phyloP scores from a whole-genome alignment of 495 filamentous ascomycete species.

The Rostrohypoxylon terebratum region DNA sequence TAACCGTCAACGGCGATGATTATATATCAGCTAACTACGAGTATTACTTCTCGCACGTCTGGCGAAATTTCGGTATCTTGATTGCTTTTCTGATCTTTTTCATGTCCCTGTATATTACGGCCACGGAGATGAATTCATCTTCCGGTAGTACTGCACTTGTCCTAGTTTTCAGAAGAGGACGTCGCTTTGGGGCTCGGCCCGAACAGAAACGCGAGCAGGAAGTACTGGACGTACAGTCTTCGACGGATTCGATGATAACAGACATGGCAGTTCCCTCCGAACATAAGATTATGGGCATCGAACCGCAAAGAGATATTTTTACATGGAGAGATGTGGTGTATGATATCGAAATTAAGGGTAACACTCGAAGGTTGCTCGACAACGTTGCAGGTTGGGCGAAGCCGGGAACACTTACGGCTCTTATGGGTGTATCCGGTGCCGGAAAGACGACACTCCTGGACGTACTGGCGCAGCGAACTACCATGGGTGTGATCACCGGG shows the following conservation, averaged over 20 bases:
- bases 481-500: constrained; percentile 10
- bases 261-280: constrained; percentile 8
- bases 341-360: constrained; percentile 9
- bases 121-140: constrained; percentile 7
- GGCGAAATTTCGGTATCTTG: constrained; percentile 13
- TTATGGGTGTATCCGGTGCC: constrained; percentile 13
- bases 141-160: background rate
- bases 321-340: constrained; percentile 13
- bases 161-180: constrained; percentile 12
- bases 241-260: constrained; percentile 3
- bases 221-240: constrained; percentile 6
- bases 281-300: background rate
- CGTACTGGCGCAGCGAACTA: constrained; percentile 16
- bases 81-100: constrained; percentile 7
- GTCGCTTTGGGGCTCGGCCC: background rate
- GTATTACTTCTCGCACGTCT: constrained; percentile 3
- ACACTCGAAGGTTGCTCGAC: constrained; percentile 10
- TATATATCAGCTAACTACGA: background rate
- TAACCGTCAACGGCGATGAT: constrained; percentile 4
- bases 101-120: background rate
- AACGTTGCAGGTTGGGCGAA: constrained; percentile 14
- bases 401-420: constrained; percentile 10
- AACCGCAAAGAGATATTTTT: constrained; percentile 12
- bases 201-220: background rate
- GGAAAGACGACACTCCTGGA: constrained; percentile 9